Percentiles rank a stretch among this genome's conserved stretches.
Conservation (phyloP, 2,329 filamentous ascomycete genomes). For the Harringtonia lauricola region DNA sequence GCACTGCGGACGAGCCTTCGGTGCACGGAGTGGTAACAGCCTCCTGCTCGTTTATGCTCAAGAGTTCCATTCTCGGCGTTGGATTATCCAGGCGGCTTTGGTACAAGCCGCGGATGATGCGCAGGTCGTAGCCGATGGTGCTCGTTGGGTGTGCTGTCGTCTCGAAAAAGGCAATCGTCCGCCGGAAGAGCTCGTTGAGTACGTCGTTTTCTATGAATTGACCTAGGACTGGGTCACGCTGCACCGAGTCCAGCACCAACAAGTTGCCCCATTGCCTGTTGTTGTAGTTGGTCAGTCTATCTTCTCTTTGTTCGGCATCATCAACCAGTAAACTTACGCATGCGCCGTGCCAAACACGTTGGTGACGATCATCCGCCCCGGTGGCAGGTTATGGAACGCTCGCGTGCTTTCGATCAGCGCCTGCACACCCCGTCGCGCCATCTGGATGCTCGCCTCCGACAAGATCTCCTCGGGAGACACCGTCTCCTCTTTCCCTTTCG, state of each 20-base stretch:
- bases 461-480: constrained; percentile 17
- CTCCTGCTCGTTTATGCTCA: no score
- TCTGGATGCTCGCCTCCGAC: constrained; percentile 34
- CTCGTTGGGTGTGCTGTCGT: constrained; percentile 63
- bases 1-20: no score
- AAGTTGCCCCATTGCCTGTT: constrained; percentile 91
- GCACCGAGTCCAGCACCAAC: constrained; percentile 77
- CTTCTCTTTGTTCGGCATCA: not conserved
- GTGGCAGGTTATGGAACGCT: constrained; percentile 59
- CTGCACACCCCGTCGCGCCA: constrained; percentile 52
- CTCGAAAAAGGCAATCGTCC: constrained; percentile 67
- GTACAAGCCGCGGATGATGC: constrained; percentile 51
- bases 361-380: constrained; percentile 71
- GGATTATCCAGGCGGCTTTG: not conserved
- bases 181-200: constrained; percentile 51
- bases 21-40: no score
- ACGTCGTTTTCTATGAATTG: constrained; percentile 42
- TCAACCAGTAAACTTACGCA: constrained; percentile 64
- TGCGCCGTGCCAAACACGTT: constrained; percentile 93
- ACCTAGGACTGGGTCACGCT: constrained; percentile 51
- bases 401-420: constrained; percentile 77
- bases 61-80: no score
- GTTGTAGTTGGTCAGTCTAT: no score
- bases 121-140: constrained; percentile 61
- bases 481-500: not conserved